These are phyloP conservation scores for Colletotrichum noveboracense DNA, from an alignment of 2,329 filamentous ascomycete species.

Conservation along the genomic window DNA sequence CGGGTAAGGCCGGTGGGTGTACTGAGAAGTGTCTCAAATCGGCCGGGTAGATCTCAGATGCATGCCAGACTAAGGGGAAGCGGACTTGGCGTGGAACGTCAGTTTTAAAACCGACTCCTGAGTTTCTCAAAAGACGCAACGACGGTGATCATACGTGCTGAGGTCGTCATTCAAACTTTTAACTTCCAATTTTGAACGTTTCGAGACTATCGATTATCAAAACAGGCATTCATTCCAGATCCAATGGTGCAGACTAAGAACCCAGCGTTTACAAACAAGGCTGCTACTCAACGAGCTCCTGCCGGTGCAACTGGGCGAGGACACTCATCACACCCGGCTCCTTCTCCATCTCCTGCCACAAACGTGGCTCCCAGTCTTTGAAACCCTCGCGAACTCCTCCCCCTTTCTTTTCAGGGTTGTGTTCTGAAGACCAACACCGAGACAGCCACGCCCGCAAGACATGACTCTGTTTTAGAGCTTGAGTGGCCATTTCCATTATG, in stretches of 20 bases:
- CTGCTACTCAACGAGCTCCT: neutral
- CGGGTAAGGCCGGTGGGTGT: neutral
- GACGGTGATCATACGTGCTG: neutral
- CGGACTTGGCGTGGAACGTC: neutral
- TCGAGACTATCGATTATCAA: neutral
- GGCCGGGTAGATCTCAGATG: neutral
- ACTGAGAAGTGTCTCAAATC: neutral
- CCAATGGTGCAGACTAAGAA: neutral
- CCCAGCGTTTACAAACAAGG: neutral
- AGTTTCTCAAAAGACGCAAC: neutral
- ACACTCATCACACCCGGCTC: slow-evolving; percentile 31
- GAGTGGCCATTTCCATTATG: neutral
- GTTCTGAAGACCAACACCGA: slow-evolving; percentile 50
- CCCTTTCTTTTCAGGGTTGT: slow-evolving; percentile 42
- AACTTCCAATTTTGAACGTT: neutral
- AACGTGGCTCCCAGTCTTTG: slow-evolving; percentile 57
- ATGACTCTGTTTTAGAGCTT: neutral
- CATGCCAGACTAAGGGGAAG: neutral
- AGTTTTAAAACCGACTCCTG: neutral
- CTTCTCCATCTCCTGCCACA: slow-evolving; percentile 65
- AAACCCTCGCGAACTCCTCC: slow-evolving; percentile 24
- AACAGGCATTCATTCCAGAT: neutral
- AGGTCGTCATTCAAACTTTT: neutral
- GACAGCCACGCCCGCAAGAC: neutral
- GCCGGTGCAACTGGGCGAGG: neutral